These are phyloP conservation scores for Haplosporangium sp. DNA, from an alignment of 371 early-diverging fungal genomes.

Conservation along the genomic window DNA sequence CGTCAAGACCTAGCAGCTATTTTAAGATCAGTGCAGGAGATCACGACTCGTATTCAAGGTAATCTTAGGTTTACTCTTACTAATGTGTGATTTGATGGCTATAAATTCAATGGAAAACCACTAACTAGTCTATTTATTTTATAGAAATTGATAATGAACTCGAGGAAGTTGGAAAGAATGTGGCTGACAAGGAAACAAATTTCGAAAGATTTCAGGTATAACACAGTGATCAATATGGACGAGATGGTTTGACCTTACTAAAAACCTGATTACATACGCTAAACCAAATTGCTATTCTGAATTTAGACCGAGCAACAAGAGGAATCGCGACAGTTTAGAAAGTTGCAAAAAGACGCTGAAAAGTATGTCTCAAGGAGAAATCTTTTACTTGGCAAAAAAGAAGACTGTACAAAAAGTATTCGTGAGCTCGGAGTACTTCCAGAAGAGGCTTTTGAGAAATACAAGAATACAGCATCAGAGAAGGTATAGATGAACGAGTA, in stretches of 20 bases:
- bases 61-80: background rate
- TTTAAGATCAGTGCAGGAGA: conserved; percentile 26
- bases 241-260: background rate
- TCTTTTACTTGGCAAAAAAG: conserved; percentile 85
- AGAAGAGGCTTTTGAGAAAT: conserved; percentile 92
- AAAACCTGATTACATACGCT: background rate
- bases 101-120: background rate
- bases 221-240: background rate
- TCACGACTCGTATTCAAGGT: conserved; percentile 20
- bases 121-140: background rate
- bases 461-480: conserved; percentile 60
- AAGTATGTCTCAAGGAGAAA: conserved; percentile 83
- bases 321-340: conserved; percentile 52
- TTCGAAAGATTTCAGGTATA: conserved; percentile 71
- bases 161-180: conserved; percentile 42
- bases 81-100: too few species aligned
- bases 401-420: conserved; percentile 87
- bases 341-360: conserved; percentile 77
- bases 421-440: conserved; percentile 96
- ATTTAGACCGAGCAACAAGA: conserved; percentile 62
- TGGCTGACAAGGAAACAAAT: conserved; percentile 47
- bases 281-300: background rate
- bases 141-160: conserved; percentile 60
- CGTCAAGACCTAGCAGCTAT: conserved; percentile 55
- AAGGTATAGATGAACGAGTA: conserved; percentile 55